A percentile compares a stretch with the other conserved stretches of the same genome.
These are phyloP conservation scores for Populus hybrid DNA, from an alignment of 441 rosid genomes.

Conservation along the genomic window DNA sequence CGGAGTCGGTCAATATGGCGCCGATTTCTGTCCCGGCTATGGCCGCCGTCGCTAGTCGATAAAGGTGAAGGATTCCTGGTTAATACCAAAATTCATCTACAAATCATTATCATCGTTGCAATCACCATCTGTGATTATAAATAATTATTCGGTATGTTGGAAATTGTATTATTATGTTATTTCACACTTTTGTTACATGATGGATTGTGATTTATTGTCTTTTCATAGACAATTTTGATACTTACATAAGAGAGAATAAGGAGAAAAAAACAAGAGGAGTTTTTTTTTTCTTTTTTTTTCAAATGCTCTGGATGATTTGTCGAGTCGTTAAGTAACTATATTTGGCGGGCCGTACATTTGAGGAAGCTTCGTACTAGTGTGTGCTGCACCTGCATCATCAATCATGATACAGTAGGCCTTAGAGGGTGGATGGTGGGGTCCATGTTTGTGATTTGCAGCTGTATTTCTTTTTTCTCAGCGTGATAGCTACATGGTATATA, in stretches of 20 bases:
- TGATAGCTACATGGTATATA: constrained; percentile 7
- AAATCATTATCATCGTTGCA: not conserved
- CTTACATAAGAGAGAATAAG: not conserved
- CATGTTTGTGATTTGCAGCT: constrained; percentile 4
- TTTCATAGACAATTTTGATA: not conserved
- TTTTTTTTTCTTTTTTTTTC: not conserved
- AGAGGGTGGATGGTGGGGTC: constrained; percentile 11
- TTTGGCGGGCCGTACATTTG: constrained; percentile 26
- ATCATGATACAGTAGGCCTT: not conserved
- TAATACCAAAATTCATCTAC: no score
- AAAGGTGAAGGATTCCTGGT: not conserved
- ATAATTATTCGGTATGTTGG: no score
- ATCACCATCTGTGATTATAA: not conserved
- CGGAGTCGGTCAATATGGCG: constrained; percentile 18
- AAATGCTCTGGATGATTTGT: not conserved
- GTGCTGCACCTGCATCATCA: constrained; percentile 25
- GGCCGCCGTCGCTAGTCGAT: constrained; percentile 51
- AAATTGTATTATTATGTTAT: constrained; percentile 9
- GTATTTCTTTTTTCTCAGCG: not conserved
- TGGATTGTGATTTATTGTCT: not conserved
- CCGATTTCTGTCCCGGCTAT: constrained; percentile 30
- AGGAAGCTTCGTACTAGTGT: constrained; percentile 21
- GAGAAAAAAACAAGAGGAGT: no score
- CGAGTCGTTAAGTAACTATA: constrained; percentile 6
- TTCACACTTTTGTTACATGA: constrained; percentile 13